Base-by-base conservation (phyloP, 805 yeast genomes). In the Pichia eremophila region DNA sequence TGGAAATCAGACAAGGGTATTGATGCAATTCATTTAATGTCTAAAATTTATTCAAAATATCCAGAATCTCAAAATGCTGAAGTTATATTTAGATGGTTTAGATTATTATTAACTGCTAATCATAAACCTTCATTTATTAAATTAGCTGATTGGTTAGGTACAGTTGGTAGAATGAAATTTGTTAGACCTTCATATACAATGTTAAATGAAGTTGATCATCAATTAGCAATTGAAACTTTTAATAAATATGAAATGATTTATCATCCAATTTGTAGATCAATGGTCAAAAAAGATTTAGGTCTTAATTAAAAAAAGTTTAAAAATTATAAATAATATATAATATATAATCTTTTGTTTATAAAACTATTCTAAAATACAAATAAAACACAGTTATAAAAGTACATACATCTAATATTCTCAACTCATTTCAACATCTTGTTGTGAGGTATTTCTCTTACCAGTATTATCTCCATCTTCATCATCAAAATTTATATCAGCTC, bases 81-180 rank as follows among this genome's bases (percentile, higher is more conserved):
- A 64, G 83, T 89, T 44, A 70, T 82, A 40, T 83, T 82, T 67
- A 77, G 95, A 61, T 84, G 87, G 82, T 86, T 73, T 63, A 70
- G 80, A 50, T 72, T 88, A 46, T 80, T 84, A 55, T 70, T 86
- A 8, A 66, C 72, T 0, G 83, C 83, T 31, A 67, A 71, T 29
- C 67, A 78, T 47, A 51, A 60, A 12, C 63, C 70, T 34, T 68
- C 69, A 45, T 76, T 82, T 61, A 67, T 65, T 48, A 67, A 65
- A 40, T 68, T 89, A 41, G 88, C 95, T 4, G 77, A 78, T 46
- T 89, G 95, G 95, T 73, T 89, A 47, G 95, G 91, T 12, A 81
- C 90, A 3, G 93, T 89, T 22, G 96, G 96, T 19, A 77, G 96
- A 71, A 89, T 89, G 96, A 89, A 89, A 69, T 89, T 82, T 60